Conservation (phyloP, 768 basidiomycete species). For the Leccinum subtestaceum region DNA sequence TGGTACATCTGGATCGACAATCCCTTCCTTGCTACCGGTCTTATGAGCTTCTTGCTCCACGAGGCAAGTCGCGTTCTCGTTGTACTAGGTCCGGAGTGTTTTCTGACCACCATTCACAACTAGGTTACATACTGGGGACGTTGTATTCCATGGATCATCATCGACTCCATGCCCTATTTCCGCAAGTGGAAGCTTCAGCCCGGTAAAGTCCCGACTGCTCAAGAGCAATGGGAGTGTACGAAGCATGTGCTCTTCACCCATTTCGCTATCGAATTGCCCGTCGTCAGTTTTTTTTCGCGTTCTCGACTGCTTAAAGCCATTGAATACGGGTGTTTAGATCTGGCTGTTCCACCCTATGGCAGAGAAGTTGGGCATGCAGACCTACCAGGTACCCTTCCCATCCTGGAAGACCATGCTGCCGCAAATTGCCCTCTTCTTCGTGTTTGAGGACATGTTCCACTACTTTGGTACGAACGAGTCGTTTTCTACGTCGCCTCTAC, state of each 20-base stretch:
- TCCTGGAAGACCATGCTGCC: constrained; percentile 61
- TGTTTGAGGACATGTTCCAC: constrained; percentile 96
- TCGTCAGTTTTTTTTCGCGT: constrained; percentile 45
- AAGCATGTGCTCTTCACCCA: constrained; percentile 92
- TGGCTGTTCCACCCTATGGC: constrained; percentile 91
- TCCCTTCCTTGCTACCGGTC: constrained; percentile 88
- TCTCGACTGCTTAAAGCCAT: neutral
- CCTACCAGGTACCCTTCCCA: constrained; percentile 93
- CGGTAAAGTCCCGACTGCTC: constrained; percentile 70
- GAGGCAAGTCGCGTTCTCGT: constrained; percentile 57
- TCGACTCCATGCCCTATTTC: constrained; percentile 94
- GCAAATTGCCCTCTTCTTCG: constrained; percentile 86
- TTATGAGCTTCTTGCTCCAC: constrained; percentile 90
- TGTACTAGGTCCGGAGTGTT: neutral
- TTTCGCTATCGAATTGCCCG: constrained; percentile 91
- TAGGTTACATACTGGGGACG: constrained; percentile 97
- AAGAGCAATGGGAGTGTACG: constrained; percentile 94
- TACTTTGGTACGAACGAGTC: constrained; percentile 60
- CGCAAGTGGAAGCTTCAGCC: constrained; percentile 92
- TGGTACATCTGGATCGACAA: constrained; percentile 89
- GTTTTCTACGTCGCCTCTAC: neutral
- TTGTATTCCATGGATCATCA: constrained; percentile 91
- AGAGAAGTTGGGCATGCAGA: constrained; percentile 83
- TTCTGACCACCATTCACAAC: neutral
- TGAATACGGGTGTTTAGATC: constrained; percentile 49